These are phyloP conservation scores for Fusarium albosuccineum DNA, from an alignment of 2,329 filamentous ascomycete genomes.

Conservation along the genomic window DNA sequence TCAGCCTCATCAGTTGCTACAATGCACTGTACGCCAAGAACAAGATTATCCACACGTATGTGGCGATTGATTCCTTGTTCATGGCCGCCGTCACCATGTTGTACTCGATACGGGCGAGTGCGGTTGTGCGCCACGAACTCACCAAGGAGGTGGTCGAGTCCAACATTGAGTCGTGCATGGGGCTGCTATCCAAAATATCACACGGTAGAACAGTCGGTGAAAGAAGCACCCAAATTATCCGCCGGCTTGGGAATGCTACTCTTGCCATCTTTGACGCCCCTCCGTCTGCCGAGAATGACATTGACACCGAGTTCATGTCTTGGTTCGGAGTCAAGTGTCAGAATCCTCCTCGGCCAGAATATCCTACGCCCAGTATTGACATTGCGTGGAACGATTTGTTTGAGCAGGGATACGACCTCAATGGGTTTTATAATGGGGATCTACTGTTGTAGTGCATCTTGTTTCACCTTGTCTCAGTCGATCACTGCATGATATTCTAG, in stretches of 20 bases:
- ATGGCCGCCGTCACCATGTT: slow-evolving; percentile 44
- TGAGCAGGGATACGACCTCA: slow-evolving; percentile 40
- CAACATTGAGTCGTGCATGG: slow-evolving; percentile 38
- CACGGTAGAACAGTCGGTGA: slow-evolving; percentile 39
- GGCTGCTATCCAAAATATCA: slow-evolving; percentile 38
- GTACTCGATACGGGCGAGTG: slow-evolving; percentile 36
- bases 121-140: slow-evolving; percentile 28
- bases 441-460: slow-evolving; percentile 20
- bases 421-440: slow-evolving; percentile 35
- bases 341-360: slow-evolving; percentile 35
- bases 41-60: slow-evolving; percentile 41
- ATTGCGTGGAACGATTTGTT: slow-evolving; percentile 43
- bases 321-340: slow-evolving; percentile 43
- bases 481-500: background rate
- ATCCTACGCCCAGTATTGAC: slow-evolving; percentile 41
- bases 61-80: slow-evolving; percentile 35
- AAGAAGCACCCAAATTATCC: slow-evolving; percentile 35
- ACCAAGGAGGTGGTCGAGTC: slow-evolving; percentile 40
- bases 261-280: slow-evolving; percentile 36
- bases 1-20: slow-evolving; percentile 43
- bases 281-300: slow-evolving; percentile 30
- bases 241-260: slow-evolving; percentile 38
- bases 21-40: slow-evolving; percentile 42
- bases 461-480: background rate
- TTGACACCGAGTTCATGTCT: slow-evolving; percentile 44